Percentiles rank a stretch among this genome's conserved stretches.
phyloP scores from a whole-genome alignment of 148 eudicot genomes.

The Mesembryanthemum crystallinum region DNA sequence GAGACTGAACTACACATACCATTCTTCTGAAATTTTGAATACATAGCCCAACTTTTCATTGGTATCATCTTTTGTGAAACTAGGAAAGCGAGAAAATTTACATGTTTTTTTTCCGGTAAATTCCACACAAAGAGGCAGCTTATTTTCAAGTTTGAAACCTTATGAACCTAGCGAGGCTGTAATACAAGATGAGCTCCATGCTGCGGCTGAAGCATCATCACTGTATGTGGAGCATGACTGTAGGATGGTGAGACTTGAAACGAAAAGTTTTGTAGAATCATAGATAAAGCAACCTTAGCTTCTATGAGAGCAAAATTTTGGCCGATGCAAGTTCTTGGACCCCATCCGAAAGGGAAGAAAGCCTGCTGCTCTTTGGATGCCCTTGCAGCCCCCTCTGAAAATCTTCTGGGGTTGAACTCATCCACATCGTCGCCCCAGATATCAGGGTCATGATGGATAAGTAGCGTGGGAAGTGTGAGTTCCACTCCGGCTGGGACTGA shows the following conservation, averaged over 20 bases:
- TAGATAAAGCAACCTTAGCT: slow-evolving; percentile 50
- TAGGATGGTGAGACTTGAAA: slow-evolving; percentile 51
- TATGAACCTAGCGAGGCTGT: slow-evolving; percentile 10
- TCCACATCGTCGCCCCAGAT: slow-evolving; percentile 48
- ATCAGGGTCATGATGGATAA: slow-evolving; percentile 45
- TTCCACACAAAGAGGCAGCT: neutral
- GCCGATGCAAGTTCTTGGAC: slow-evolving; percentile 50
- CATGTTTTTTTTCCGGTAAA: neutral
- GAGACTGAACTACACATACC: neutral
- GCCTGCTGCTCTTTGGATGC: slow-evolving; percentile 43
- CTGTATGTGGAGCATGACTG: slow-evolving; percentile 50
- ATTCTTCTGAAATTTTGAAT: neutral
- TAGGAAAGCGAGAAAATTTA: neutral
- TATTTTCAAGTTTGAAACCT: neutral
- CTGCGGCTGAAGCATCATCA: slow-evolving; percentile 54
- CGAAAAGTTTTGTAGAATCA: slow-evolving; percentile 44
- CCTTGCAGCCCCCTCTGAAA: slow-evolving; percentile 39
- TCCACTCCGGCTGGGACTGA: slow-evolving; percentile 43
- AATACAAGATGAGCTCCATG: slow-evolving; percentile 55
- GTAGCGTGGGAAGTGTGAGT: slow-evolving; percentile 40
- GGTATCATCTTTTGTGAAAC: neutral
- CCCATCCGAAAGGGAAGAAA: slow-evolving; percentile 53
- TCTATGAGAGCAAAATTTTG: slow-evolving; percentile 46
- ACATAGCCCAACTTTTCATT: neutral
- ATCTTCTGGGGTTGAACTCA: slow-evolving; percentile 53